Conservation (phyloP, 2,329 filamentous ascomycete species). For the Alternaria ethzedia region DNA sequence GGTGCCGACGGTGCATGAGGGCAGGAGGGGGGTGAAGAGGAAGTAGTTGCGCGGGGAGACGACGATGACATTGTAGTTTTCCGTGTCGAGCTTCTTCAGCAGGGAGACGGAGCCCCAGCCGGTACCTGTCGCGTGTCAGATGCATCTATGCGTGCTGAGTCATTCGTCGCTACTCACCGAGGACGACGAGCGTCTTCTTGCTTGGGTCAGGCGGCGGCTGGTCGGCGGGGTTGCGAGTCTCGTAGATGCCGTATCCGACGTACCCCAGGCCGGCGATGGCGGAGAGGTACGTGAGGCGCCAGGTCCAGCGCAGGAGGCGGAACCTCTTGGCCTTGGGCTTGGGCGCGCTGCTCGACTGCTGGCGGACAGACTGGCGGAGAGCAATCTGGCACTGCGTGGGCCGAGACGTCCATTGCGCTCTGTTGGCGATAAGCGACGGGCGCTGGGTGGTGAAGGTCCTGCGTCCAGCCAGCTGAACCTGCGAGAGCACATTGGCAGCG, state of each 20-base stretch:
- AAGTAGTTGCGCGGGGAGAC: slow-evolving; percentile 99
- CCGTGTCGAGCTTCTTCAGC: slow-evolving; percentile 97
- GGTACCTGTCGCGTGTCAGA: slow-evolving; percentile 67
- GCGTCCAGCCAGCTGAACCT: slow-evolving; percentile 43
- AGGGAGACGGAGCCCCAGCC: slow-evolving; percentile 97
- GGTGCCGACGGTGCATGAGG: slow-evolving; percentile 94
- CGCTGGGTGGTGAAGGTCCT: slow-evolving; percentile 45
- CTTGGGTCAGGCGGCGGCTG: slow-evolving; percentile 79
- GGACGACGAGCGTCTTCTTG: slow-evolving; percentile 96
- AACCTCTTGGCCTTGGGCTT: slow-evolving; percentile 56
- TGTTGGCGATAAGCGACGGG: slow-evolving; percentile 42
- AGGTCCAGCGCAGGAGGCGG: slow-evolving; percentile 77
- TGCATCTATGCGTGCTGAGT: background rate
- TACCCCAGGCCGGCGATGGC: slow-evolving; percentile 72
- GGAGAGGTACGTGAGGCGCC: slow-evolving; percentile 82
- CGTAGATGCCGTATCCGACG: slow-evolving; percentile 81
- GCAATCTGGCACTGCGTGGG: slow-evolving; percentile 43
- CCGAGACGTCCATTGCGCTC: slow-evolving; percentile 44
- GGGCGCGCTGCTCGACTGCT: slow-evolving; percentile 40
- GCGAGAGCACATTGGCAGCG: slow-evolving; percentile 36
- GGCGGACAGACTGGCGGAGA: slow-evolving; percentile 45
- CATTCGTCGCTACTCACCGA: slow-evolving; percentile 66
- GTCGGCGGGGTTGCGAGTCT: slow-evolving; percentile 78
- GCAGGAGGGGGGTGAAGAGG: slow-evolving; percentile 96
- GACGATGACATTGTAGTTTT: slow-evolving; percentile 98